These are phyloP conservation scores for Lachancea cidri DNA, from an alignment of 805 yeast species.

Conservation along the genomic window DNA sequence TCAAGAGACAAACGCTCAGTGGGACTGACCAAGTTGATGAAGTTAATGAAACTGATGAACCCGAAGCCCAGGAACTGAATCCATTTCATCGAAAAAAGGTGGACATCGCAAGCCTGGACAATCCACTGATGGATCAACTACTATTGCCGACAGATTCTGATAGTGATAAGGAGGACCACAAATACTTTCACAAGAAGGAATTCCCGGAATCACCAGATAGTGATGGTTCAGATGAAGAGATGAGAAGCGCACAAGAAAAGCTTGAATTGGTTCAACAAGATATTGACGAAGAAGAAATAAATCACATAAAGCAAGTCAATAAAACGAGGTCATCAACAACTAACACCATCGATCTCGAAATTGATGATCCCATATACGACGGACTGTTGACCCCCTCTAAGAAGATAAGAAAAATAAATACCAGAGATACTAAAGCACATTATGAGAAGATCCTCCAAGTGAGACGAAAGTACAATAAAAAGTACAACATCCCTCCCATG, in stretches of 20 bases:
- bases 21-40: neutral
- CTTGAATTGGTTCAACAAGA: conserved; percentile 3
- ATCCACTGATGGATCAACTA: neutral
- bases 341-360: neutral
- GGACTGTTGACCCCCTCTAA: neutral
- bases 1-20: neutral
- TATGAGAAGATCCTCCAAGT: neutral
- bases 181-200: no score
- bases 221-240: neutral
- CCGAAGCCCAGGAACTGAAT: neutral
- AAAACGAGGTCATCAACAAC: neutral
- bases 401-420: neutral
- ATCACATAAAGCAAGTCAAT: neutral
- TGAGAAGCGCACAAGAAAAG: neutral
- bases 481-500: conserved; percentile 22
- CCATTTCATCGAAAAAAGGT: neutral
- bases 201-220: neutral
- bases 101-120: neutral
- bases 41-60: neutral
- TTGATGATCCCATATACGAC: neutral
- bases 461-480: neutral
- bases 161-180: neutral
- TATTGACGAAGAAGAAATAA: conserved; percentile 2
- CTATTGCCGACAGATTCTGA: no score
- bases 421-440: neutral